Base-by-base conservation (phyloP, 2,329 filamentous ascomycete species). In the Cucurbitaria berberidis region DNA sequence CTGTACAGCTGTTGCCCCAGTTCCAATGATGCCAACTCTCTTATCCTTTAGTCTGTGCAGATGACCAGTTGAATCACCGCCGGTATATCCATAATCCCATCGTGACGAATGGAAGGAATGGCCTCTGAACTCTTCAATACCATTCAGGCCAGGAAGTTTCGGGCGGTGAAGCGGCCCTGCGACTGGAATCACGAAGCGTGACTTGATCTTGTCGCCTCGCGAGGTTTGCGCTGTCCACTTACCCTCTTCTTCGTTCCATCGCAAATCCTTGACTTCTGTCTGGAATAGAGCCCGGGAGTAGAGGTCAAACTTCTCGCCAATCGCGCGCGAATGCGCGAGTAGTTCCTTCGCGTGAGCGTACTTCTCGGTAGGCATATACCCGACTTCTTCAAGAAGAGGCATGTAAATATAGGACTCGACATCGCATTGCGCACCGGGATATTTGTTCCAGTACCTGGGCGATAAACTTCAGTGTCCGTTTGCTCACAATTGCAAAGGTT, bases 301-400 rank as follows among this genome's bases (percentile, higher is more conserved):
- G 3, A 86, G 65, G 3, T 73, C 64, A 57, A 74, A 85, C 50
- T 78, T 73, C 35, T 70, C 66, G 5, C 76, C 78, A 15, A 85
- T 76, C 1, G 69, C 67, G 6, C 80, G 67, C 2, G 78, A 74
- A 62, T 86, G 77, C 30, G 74, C 66, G 0, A 78, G 76, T 16
- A 86, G 53, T 58, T 84, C 81, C 2, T 68, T 59, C 0, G 78
- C 80, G 9, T 70, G 70, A 0, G 77, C 70, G 56, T 82, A 83
- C 36, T 77, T 77, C 38, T 82, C 74, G 15, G 74, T 80, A 0
- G 85, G 86, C 66, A 86, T 79, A 62, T 85, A 86, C 1, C 53
- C 62, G 3, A 65, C 44, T 41, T 70, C 66, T 32, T 69, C 64
- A 3, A 67, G 57, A 9, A 67, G 27, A 1, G 68, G 66, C 67